Conservation (phyloP, 2,329 filamentous ascomycete genomes). For the Annulohypoxylon truncatum region DNA sequence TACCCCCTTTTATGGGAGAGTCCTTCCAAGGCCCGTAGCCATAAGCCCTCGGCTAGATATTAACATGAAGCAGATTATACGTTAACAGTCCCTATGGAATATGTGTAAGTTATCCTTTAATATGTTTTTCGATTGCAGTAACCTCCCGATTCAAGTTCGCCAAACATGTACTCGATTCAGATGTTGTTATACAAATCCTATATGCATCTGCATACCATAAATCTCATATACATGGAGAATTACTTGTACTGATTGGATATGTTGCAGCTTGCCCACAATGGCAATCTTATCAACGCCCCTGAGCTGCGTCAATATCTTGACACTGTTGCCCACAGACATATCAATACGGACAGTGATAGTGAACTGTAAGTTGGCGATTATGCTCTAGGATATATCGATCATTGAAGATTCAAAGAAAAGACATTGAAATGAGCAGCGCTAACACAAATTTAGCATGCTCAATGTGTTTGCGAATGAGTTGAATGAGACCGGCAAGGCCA, state of each 20-base stretch:
- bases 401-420: neutral
- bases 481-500: conserved; percentile 80
- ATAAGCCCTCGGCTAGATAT: neutral
- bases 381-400: neutral
- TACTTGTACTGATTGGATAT: conserved; percentile 2
- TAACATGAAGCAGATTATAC: conserved; percentile 68
- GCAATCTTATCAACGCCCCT: conserved; percentile 83
- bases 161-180: neutral
- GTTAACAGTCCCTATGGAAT: conserved; percentile 89
- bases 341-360: conserved; percentile 61
- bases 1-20: neutral
- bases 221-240: neutral
- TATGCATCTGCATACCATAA: no score
- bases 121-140: no score
- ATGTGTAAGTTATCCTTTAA: conserved; percentile 52
- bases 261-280: conserved; percentile 76
- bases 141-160: no score
- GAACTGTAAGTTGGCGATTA: conserved; percentile 27
- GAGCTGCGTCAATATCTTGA: conserved; percentile 79
- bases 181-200: neutral
- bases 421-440: neutral
- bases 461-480: conserved; percentile 38
- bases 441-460: conserved; percentile 30
- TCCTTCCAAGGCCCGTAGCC: neutral
- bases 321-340: conserved; percentile 81